These are phyloP conservation scores for Chloris gayana DNA, from an alignment of 176 grass and related monocot genomes.

Conservation along the genomic window DNA sequence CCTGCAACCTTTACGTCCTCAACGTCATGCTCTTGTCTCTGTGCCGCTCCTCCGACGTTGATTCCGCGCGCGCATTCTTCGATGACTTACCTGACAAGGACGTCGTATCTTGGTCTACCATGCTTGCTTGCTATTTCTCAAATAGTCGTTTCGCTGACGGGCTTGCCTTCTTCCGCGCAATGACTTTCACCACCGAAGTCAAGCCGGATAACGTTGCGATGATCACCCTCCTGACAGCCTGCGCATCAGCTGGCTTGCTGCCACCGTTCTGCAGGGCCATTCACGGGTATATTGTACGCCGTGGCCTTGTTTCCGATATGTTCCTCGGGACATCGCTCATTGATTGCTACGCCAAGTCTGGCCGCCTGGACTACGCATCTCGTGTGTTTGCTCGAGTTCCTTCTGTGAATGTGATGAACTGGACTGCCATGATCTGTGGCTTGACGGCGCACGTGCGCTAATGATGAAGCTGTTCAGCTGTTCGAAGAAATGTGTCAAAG, in stretches of 20 bases:
- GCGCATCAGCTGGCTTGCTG: slow-evolving; percentile 36
- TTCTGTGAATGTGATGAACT: slow-evolving; percentile 48
- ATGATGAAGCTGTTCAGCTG: slow-evolving; percentile 40
- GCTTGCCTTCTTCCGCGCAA: slow-evolving; percentile 51
- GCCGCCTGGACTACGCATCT: slow-evolving; percentile 34
- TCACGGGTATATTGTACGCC: slow-evolving; percentile 48
- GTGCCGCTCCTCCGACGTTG: slow-evolving; percentile 39
- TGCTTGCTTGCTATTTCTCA: slow-evolving; percentile 53
- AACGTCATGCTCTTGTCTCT: slow-evolving; percentile 58
- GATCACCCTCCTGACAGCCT: slow-evolving; percentile 40
- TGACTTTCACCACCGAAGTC: slow-evolving; percentile 28
- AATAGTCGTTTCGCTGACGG: slow-evolving; percentile 1
- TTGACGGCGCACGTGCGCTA: slow-evolving; percentile 33
- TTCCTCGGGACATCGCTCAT: slow-evolving; percentile 54
- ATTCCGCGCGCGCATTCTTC: slow-evolving; percentile 43
- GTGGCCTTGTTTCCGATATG: background rate
- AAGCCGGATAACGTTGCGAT: slow-evolving; percentile 39
- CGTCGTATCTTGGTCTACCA: slow-evolving; percentile 54
- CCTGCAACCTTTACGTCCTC: slow-evolving; percentile 45
- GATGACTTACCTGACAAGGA: slow-evolving; percentile 49
- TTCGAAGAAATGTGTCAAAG: slow-evolving; percentile 53
- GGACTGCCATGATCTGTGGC: slow-evolving; percentile 63
- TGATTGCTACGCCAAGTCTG: slow-evolving; percentile 52
- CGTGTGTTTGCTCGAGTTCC: slow-evolving; percentile 40
- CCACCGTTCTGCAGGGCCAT: slow-evolving; percentile 39